Conservation (phyloP, 768 basidiomycete genomes). For the Hortiboletus campestris region DNA sequence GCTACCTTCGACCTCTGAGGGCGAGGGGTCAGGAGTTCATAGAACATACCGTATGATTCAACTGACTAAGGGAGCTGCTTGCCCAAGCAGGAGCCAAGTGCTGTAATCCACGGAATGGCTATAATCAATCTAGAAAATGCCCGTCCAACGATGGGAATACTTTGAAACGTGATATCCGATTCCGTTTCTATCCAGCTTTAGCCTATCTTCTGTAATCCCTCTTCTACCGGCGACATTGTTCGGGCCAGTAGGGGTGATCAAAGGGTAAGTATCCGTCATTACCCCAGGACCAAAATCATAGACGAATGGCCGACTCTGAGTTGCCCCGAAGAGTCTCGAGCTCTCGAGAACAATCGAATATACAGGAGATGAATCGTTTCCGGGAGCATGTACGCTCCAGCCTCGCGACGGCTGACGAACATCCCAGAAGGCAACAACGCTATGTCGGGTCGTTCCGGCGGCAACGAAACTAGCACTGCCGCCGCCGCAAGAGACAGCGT, state of each 20-base stretch:
- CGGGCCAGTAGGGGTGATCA: slow-evolving; percentile 21
- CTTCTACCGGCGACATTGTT: slow-evolving; percentile 23
- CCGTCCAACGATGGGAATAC: slow-evolving; percentile 36
- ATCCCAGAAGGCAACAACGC: slow-evolving; percentile 82
- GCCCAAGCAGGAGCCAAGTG: not conserved
- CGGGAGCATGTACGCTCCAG: slow-evolving; percentile 80
- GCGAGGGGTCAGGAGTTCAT: not conserved
- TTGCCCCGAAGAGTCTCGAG: slow-evolving; percentile 75
- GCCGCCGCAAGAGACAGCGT: slow-evolving; percentile 73
- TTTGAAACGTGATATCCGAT: slow-evolving; percentile 53
- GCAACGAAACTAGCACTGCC: slow-evolving; percentile 64
- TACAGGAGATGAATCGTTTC: slow-evolving; percentile 76
- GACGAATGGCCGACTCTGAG: slow-evolving; percentile 73
- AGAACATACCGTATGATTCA: not conserved
- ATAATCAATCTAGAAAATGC: slow-evolving; percentile 7
- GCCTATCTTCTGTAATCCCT: slow-evolving; percentile 12
- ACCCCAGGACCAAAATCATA: slow-evolving; percentile 76
- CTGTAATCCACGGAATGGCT: not conserved
- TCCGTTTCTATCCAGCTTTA: slow-evolving; percentile 36
- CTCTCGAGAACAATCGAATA: slow-evolving; percentile 74
- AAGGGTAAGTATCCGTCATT: slow-evolving; percentile 52
- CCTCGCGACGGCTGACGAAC: slow-evolving; percentile 58
- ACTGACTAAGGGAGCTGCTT: not conserved
- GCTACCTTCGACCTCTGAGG: not conserved
- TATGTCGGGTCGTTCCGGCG: slow-evolving; percentile 74